Evolutionary conservation across 2,329 filamentous ascomycete genomes (phyloP).

Genomic region (Botrytis byssoidea): DNA sequence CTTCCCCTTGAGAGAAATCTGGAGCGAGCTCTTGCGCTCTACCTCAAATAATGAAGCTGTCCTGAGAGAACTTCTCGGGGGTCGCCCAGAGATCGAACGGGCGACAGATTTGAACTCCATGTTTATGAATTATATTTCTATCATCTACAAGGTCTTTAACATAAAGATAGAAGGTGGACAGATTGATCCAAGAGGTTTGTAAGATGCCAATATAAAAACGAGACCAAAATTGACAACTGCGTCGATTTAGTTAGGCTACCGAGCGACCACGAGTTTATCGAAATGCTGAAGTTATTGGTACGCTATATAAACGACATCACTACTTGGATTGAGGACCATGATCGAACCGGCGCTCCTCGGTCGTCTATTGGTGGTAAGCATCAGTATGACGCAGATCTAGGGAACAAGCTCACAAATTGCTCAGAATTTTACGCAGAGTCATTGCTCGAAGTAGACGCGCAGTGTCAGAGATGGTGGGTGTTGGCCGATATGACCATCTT

Average conservation of each 20-base stretch:
- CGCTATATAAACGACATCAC: conserved; percentile 3
- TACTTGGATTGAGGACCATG: conserved; percentile 6
- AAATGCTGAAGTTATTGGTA: conserved; percentile 5
- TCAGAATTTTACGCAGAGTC: not conserved
- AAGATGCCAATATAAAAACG: not conserved
- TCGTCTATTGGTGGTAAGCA: not conserved
- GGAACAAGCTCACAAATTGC: not conserved
- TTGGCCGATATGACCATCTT: conserved; percentile 4
- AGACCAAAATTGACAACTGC: not conserved
- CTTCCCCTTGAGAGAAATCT: not conserved
- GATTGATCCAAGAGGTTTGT: conserved; percentile 8
- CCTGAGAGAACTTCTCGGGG: not conserved
- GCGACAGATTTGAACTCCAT: not conserved
- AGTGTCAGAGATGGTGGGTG: conserved; percentile 14
- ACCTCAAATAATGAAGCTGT: not conserved
- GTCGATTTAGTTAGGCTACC: not conserved
- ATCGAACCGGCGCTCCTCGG: not conserved
- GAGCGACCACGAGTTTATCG: conserved; percentile 7
- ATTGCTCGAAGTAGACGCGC: not conserved
- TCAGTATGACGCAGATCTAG: not conserved
- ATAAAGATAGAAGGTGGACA: conserved; percentile 3
- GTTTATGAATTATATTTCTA: conserved; percentile 9
- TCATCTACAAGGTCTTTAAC: not conserved
- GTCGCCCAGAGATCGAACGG: not conserved
- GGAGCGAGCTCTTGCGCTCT: conserved; percentile 10